A percentile compares a stretch with the other conserved stretches of the same genome.
phyloP scores from a whole-genome alignment of 2,329 filamentous ascomycete genomes.

The Ascochyta lentis region DNA sequence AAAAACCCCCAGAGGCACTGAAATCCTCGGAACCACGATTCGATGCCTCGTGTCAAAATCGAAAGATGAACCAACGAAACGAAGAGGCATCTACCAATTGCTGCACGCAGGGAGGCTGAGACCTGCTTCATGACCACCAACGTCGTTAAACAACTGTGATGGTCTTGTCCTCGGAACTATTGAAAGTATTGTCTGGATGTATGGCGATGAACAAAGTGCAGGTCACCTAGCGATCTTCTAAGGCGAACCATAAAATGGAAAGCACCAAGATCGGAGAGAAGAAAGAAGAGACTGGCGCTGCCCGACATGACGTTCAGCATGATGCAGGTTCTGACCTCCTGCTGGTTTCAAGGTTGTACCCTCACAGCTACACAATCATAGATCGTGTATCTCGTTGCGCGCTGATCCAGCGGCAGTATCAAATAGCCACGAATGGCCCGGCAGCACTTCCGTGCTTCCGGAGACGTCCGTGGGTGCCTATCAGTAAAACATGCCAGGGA shows the following conservation, averaged over 20 bases:
- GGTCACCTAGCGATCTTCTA: constrained; percentile 6
- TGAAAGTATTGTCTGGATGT: background rate
- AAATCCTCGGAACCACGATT: constrained; percentile 4
- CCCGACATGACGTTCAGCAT: background rate
- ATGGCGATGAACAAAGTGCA: constrained; percentile 12
- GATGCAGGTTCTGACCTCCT: background rate
- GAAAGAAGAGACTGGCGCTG: background rate
- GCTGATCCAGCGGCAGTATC: constrained; percentile 3
- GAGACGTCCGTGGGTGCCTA: constrained; percentile 28
- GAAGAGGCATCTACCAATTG: constrained; percentile 19
- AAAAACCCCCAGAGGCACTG: constrained; percentile 4
- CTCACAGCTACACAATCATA: background rate
- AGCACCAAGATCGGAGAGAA: constrained; percentile 10
- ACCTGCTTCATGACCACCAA: constrained; percentile 23
- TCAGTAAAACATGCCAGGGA: constrained; percentile 42
- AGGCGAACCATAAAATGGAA: background rate
- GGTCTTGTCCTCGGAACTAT: constrained; percentile 4
- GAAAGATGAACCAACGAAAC: background rate
- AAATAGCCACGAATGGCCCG: constrained; percentile 3
- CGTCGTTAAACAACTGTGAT: background rate
- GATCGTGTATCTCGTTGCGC: constrained; percentile 3
- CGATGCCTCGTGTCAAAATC: constrained; percentile 5
- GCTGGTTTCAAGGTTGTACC: background rate
- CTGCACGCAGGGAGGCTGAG: constrained; percentile 22
- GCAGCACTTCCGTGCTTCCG: too few relatives aligned